Evolutionary conservation across 2,329 filamentous ascomycete species (phyloP).

Genomic region (Rosellinia necatrix): DNA sequence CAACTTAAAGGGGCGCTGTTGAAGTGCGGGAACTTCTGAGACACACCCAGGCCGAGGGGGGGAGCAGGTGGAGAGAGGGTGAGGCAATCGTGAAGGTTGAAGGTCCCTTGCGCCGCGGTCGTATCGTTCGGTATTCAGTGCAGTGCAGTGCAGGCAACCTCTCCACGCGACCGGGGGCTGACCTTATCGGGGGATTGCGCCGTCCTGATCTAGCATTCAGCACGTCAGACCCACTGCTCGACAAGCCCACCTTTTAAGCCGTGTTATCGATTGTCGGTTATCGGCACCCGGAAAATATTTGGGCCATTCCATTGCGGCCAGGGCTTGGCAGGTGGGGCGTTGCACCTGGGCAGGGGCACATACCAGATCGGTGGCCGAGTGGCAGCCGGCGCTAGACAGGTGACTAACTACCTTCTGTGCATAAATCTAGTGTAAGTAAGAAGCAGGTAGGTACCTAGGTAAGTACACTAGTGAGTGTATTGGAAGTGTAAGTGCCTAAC

Average conservation of each 20-base stretch:
- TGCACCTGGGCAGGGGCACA: too few relatives aligned
- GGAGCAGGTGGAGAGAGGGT: conserved; percentile 17
- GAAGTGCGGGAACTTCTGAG: conserved; percentile 20
- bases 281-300: conserved; percentile 18
- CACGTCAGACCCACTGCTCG: too few relatives aligned
- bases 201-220: too few relatives aligned
- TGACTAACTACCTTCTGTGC: background rate
- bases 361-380: background rate
- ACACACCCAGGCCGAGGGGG: conserved; percentile 19
- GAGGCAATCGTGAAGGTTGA: conserved; percentile 27
- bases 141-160: background rate
- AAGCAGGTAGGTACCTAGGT: background rate
- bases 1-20: conserved; percentile 17
- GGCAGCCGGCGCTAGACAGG: background rate
- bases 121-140: background rate
- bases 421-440: background rate
- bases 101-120: conserved; percentile 18
- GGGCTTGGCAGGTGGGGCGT: too few relatives aligned
- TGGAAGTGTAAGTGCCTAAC: too few relatives aligned
- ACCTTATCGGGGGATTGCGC: conserved; percentile 10
- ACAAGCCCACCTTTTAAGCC: background rate
- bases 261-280: conserved; percentile 18
- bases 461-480: background rate
- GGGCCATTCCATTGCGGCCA: background rate
- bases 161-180: too few relatives aligned